Evolutionary conservation across 2,329 filamentous ascomycete species (phyloP).

Genomic region (Aureobasidium sp.): DNA sequence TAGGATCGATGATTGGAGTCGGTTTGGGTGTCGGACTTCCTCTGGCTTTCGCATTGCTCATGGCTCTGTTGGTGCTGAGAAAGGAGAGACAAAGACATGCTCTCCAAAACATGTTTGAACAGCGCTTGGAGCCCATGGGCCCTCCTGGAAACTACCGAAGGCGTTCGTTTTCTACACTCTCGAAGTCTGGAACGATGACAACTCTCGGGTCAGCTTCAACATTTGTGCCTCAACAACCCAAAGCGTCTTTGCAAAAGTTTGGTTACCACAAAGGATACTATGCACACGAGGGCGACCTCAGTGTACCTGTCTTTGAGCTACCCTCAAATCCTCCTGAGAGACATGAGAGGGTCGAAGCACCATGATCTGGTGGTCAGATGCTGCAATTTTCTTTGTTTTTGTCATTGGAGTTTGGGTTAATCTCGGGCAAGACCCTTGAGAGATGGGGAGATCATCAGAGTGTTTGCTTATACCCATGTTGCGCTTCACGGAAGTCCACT

Average conservation of each 20-base stretch:
- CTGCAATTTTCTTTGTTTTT: not conserved
- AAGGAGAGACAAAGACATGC: constrained; percentile 17
- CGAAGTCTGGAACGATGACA: constrained; percentile 5
- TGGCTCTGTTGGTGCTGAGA: constrained; percentile 19
- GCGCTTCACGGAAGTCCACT: not conserved
- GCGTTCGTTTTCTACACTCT: constrained; percentile 1
- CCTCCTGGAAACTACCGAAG: not conserved
- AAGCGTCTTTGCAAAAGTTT: not conserved
- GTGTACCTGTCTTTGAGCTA: constrained; percentile 8
- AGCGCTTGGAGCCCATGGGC: not conserved
- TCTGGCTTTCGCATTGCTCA: constrained; percentile 21
- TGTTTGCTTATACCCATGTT: constrained; percentile 1
- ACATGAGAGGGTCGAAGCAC: constrained; percentile 1
- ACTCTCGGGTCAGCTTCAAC: not conserved
- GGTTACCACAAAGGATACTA: not conserved
- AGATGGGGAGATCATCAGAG: not conserved
- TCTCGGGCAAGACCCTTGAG: constrained; percentile 10
- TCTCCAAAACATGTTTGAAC: constrained; percentile 26
- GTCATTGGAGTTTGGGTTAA: not conserved
- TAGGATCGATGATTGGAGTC: constrained; percentile 23
- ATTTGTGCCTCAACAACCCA: not conserved
- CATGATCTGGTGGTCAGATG: not conserved
- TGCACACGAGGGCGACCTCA: not conserved
- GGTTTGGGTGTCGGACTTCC: constrained; percentile 24
- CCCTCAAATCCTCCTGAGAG: not conserved